Conservation (phyloP, 2,329 filamentous ascomycete genomes). For the Cercospora janseana region DNA sequence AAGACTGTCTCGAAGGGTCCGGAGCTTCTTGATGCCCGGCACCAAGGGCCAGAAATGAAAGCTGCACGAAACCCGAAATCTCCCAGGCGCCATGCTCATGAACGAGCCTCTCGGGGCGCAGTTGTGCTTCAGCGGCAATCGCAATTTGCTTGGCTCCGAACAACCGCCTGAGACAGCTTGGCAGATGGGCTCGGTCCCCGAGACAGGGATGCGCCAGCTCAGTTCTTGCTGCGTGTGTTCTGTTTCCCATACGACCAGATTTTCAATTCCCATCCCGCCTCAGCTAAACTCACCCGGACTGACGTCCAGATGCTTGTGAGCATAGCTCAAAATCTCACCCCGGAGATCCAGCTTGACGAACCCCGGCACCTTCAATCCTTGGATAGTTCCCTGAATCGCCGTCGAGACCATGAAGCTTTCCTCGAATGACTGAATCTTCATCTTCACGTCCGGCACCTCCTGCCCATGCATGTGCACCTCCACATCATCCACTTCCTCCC, state of each 20-base stretch:
- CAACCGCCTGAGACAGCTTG: no score
- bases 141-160: no score
- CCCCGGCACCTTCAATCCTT: slow-evolving; percentile 33
- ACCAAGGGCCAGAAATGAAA: no score
- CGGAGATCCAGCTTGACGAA: slow-evolving; percentile 36
- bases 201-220: background rate
- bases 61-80: no score
- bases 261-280: background rate
- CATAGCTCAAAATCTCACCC: slow-evolving; percentile 33
- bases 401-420: slow-evolving; percentile 59
- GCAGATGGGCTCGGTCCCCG: no score
- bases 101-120: no score
- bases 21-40: no score
- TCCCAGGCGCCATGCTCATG: no score
- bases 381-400: slow-evolving; percentile 45
- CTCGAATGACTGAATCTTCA: slow-evolving; percentile 60
- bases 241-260: background rate
- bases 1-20: no score
- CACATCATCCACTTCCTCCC: slow-evolving; percentile 48
- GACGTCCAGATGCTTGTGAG: slow-evolving; percentile 27
- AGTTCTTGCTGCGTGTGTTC: background rate
- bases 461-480: slow-evolving; percentile 52
- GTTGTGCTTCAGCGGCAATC: no score
- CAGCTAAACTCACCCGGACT: slow-evolving; percentile 26
- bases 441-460: slow-evolving; percentile 51